Base-by-base conservation (phyloP, 768 basidiomycete genomes). In the Cystofilobasidium capitatum region DNA sequence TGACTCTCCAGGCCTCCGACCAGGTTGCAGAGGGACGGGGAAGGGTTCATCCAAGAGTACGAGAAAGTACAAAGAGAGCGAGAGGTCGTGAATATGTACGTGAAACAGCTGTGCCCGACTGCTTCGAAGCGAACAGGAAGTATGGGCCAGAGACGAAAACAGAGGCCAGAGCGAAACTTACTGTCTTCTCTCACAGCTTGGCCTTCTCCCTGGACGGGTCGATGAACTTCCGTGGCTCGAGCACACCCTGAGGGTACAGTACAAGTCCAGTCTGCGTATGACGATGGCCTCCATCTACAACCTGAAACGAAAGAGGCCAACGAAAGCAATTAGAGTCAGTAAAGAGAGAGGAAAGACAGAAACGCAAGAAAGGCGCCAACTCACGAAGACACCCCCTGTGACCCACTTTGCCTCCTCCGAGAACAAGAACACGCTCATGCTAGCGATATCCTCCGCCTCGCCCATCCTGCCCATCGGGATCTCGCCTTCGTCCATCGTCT, bases 401-500 rank as follows among this genome's bases (percentile, higher is more conserved):
- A 91, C 83, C 75, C 82, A 62, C 61, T 36, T 29, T 42, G 59
- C 62, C 88, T 4, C 88, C 59, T 84, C 83, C 72, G 88, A 90
- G 79, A 91, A 89, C 47, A 93, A 80, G 77, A 89, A 93, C 3
- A 89, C 79, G 0, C 88, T 80, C 26, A 85, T 82, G 73, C 86
- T 86, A 7, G 83, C 88, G 65, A 88, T 78, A 71, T 91, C 89
- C 42, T 81, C 74, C n/a, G 42, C 40, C 26, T 63, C 76, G 58
- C 76, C 76, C 45, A 62, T 57, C 9, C 73, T 65, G 64, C 75
- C 74, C 7, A 74, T 62, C 2, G 76, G 77, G 29, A 74, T 72
- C 26, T 47, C 47, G 51, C 16, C 26, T 3, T 4, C 51, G 8
- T 8, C 8, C 2, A 14, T 16, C 7, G 26, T 17, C 12, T 58